A percentile compares a stretch with the other conserved stretches of the same genome.
These are phyloP conservation scores for Puya raimondii DNA, from an alignment of 176 grass and related monocot genomes.

Conservation along the genomic window DNA sequence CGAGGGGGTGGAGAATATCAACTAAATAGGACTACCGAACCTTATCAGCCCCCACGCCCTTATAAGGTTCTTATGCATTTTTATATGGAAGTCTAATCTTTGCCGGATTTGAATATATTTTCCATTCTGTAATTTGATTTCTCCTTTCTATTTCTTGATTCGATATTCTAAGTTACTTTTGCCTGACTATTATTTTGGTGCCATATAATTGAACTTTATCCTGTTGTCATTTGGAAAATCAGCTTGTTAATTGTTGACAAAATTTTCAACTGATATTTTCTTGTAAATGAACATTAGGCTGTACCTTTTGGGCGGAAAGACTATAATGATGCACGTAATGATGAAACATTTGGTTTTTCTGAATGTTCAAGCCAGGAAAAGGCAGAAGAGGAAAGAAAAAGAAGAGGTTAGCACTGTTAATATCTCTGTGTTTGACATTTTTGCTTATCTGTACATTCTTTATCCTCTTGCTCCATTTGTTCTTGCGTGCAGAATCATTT, in stretches of 20 bases:
- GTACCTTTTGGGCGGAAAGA: conserved; percentile 45
- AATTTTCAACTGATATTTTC: conserved; percentile 1
- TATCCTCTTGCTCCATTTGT: conserved; percentile 12
- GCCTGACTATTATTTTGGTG: background rate
- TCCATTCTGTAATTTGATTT: background rate
- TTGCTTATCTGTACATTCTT: conserved; percentile 6
- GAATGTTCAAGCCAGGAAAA: conserved; percentile 66
- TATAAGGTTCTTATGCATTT: conserved; percentile 42
- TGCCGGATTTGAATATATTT: background rate
- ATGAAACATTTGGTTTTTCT: conserved; percentile 89
- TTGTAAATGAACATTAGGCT: conserved; percentile 34
- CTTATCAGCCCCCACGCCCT: conserved; percentile 92
- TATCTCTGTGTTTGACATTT: conserved; percentile 2
- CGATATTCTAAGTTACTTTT: background rate
- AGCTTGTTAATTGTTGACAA: background rate
- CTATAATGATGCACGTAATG: conserved; percentile 58
- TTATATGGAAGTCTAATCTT: background rate
- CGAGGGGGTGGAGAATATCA: conserved; percentile 37
- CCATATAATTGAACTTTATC: background rate
- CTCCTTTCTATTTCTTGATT: background rate
- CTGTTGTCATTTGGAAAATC: background rate
- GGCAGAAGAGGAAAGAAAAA: conserved; percentile 84
- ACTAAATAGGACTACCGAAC: conserved; percentile 57
- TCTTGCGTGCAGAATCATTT: conserved; percentile 68
- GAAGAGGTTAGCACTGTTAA: conserved; percentile 45